Percentiles rank a stretch among this genome's conserved stretches.
Conservation (phyloP, 352 stramenopile genomes). For the Globisporangium heterothallicum region DNA sequence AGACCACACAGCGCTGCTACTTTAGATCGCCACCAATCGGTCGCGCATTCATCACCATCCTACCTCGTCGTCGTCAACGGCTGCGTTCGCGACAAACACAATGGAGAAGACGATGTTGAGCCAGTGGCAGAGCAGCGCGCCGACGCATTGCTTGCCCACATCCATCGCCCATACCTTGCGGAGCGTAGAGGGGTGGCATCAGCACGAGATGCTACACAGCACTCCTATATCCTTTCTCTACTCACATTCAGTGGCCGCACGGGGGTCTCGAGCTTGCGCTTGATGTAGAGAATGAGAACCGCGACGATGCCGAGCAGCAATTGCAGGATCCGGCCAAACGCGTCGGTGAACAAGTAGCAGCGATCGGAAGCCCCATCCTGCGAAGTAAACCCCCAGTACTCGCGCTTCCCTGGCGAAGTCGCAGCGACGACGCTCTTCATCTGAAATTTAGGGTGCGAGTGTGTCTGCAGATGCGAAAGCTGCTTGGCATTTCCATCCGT, state of each 20-base stretch:
- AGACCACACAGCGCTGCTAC: not conserved
- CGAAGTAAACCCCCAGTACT: constrained; percentile 15
- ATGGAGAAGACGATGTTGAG: constrained; percentile 62
- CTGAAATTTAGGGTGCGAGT: not conserved
- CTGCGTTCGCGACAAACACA: constrained; percentile 36
- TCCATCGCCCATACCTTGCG: constrained; percentile 60
- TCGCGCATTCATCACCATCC: too few species aligned
- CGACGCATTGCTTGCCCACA: constrained; percentile 63
- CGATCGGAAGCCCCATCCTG: constrained; percentile 25
- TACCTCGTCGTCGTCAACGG: constrained; percentile 50
- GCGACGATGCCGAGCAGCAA: constrained; percentile 41
- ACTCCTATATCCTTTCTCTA: not conserved
- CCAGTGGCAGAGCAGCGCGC: constrained; percentile 51
- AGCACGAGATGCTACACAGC: not conserved
- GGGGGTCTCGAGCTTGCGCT: constrained; percentile 69
- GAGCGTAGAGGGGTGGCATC: not conserved
- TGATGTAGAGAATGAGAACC: constrained; percentile 67
- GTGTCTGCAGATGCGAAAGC: too few species aligned
- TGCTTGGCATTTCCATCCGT: too few species aligned
- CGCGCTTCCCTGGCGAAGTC: not conserved
- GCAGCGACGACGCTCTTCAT: not conserved
- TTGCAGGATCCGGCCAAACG: constrained; percentile 54
- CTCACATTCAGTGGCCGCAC: constrained; percentile 50
- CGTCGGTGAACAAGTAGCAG: constrained; percentile 69
- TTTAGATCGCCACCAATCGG: not conserved